Base-by-base conservation (phyloP, 2,329 filamentous ascomycete genomes). In the Diaporthe citri region DNA sequence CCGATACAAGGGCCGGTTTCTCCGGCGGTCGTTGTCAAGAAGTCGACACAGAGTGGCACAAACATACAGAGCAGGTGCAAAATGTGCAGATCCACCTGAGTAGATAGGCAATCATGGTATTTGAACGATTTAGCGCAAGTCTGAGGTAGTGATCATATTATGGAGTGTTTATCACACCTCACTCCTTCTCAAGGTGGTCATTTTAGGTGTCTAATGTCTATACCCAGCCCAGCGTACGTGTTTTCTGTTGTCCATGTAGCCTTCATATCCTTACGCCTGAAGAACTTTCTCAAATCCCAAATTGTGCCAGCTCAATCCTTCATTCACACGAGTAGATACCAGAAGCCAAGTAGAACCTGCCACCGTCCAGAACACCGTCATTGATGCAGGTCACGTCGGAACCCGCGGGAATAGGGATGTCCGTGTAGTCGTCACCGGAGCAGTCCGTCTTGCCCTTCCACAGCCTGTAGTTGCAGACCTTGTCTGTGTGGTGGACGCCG, bases 381-480 rank as follows among this genome's bases (percentile, higher is more conserved):
- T 69, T 69, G 46, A 69, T 55, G 48, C 64, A 69, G 48, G 64
- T 69, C 22, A 69, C 64, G 41, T 69, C 64, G 9, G 46, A 55
- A n/a, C n/a, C 64, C 9, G 64, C 46, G 0, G 64, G 34, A 34
- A 69, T 69, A 3, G 46, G 48, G 34, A 69, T 55, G 17, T 55
- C 48, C 8, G 48, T 31, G 34, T 41, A 69, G 48, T 9, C 48
- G 28, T 36, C 36, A 28, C 64, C 64, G 15, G 64, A 69, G 34
- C 64, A 69, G 64, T 55, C 64, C 20, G 46, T 28, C 3, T 20
- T 22, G 48, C 64, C 64, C 13, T 8, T 55, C 64, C 64, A 69
- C 8, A 69, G 34, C 64, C 48, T 69, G 48, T 69, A 69, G 64
- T 41, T 69, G 9, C 64, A 69, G 31, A 34, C 9, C 46, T 28